phyloP scores from a whole-genome alignment of 2,329 filamentous ascomycete species.

The Exserohilum turcica region DNA sequence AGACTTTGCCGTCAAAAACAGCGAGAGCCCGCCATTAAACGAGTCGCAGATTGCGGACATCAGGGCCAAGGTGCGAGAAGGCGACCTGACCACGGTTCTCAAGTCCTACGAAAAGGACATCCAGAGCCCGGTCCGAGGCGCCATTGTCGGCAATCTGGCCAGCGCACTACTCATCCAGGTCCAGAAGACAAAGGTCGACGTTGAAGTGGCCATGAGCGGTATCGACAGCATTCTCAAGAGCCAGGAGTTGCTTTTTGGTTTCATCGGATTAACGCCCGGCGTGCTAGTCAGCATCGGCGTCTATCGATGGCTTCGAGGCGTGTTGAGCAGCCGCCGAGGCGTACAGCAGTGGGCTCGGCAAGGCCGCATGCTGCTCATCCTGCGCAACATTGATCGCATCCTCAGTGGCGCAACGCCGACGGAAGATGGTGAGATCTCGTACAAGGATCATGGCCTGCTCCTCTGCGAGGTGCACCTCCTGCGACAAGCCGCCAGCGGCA shows the following conservation, averaged over 20 bases:
- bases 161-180: constrained; percentile 93
- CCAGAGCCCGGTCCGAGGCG: constrained; percentile 78
- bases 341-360: constrained; percentile 67
- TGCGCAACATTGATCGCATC: constrained; percentile 85
- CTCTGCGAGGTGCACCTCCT: constrained; percentile 89
- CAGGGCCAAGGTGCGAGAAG: constrained; percentile 79
- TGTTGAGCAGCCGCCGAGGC: constrained; percentile 74
- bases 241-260: constrained; percentile 96
- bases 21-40: constrained; percentile 65
- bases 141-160: constrained; percentile 83
- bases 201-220: constrained; percentile 93
- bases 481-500: constrained; percentile 66
- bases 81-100: constrained; percentile 89
- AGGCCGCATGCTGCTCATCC: constrained; percentile 73
- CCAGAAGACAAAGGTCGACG: constrained; percentile 98
- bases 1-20: constrained; percentile 87
- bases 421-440: constrained; percentile 76
- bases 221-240: constrained; percentile 95
- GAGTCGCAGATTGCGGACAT: constrained; percentile 76
- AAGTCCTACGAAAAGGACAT: constrained; percentile 91
- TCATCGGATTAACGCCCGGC: constrained; percentile 90
- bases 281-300: constrained; percentile 82
- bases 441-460: constrained; percentile 89
- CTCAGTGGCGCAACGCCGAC: constrained; percentile 60
- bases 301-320: constrained; percentile 70